Conservation (phyloP, 1,139 yeast species). For the Suhomyces anneliseae region DNA sequence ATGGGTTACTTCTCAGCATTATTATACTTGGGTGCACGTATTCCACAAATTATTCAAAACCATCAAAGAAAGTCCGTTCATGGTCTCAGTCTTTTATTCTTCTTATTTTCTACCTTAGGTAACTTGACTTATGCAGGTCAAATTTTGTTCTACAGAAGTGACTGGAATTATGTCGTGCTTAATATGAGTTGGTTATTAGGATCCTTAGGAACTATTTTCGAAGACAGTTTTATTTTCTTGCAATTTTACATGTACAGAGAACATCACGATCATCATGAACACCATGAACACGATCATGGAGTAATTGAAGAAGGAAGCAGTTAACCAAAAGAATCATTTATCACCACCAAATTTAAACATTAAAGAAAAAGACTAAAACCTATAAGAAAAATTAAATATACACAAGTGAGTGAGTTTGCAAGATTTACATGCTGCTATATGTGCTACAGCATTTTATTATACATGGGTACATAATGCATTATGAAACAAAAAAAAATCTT, state of each 20-base stretch:
- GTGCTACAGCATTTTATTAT: too few relatives aligned
- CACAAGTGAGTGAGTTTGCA: too few relatives aligned
- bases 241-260: constrained; percentile 64
- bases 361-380: too few relatives aligned
- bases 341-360: too few relatives aligned
- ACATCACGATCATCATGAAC: constrained; percentile 17
- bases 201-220: constrained; percentile 69
- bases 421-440: too few relatives aligned
- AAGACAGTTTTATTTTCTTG: constrained; percentile 60
- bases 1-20: constrained; percentile 72
- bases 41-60: constrained; percentile 78
- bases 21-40: constrained; percentile 71
- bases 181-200: constrained; percentile 77
- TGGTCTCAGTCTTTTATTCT: constrained; percentile 73
- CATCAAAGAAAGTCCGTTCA: constrained; percentile 66
- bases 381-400: too few relatives aligned
- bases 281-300: constrained; percentile 1
- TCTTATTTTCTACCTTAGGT: constrained; percentile 72
- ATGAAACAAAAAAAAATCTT: too few relatives aligned
- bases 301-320: neutral
- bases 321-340: neutral
- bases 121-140: constrained; percentile 77
- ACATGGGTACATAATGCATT: too few relatives aligned
- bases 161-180: constrained; percentile 55
- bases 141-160: constrained; percentile 65